Percentiles rank a stretch among this genome's conserved stretches.
Conservation (phyloP, 2,329 filamentous ascomycete species). For the Chrysoporthe puriensis region DNA sequence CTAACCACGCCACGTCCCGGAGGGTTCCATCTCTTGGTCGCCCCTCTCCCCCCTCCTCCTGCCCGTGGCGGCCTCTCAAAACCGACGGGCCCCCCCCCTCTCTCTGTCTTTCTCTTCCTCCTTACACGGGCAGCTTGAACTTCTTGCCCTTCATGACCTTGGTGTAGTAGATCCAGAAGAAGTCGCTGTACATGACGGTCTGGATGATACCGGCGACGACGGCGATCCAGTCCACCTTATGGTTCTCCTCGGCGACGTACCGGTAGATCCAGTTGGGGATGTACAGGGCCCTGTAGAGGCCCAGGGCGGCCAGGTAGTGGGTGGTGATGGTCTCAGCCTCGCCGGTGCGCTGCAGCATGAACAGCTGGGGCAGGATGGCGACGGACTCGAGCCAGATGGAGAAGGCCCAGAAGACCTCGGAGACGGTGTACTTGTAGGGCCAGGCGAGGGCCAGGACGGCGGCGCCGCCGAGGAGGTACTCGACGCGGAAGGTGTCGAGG, state of each 20-base stretch:
- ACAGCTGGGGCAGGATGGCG: slow-evolving; percentile 94
- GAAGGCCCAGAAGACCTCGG: slow-evolving; percentile 95
- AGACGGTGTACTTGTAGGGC: slow-evolving; percentile 79
- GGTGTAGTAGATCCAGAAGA: slow-evolving; percentile 99
- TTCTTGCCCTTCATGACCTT: slow-evolving; percentile 91
- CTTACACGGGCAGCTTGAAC: slow-evolving; percentile 81
- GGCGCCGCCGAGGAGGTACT: slow-evolving; percentile 86
- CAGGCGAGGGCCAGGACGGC: slow-evolving; percentile 79
- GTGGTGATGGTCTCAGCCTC: slow-evolving; percentile 99
- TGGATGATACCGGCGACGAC: slow-evolving; percentile 89
- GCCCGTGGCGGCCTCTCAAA: neutral
- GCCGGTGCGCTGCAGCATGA: slow-evolving; percentile 96
- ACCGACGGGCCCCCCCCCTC: no score
- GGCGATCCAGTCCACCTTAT: slow-evolving; percentile 81
- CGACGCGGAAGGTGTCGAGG: slow-evolving; percentile 94
- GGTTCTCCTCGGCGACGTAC: slow-evolving; percentile 73
- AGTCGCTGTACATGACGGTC: slow-evolving; percentile 95
- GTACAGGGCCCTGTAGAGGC: slow-evolving; percentile 89
- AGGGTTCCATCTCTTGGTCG: neutral
- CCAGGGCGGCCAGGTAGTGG: slow-evolving; percentile 94
- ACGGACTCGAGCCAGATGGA: slow-evolving; percentile 98
- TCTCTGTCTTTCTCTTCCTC: neutral
- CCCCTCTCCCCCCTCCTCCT: neutral
- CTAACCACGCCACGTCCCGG: neutral
- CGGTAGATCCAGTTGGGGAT: slow-evolving; percentile 99